These are phyloP conservation scores for Pachysandra terminalis DNA, from an alignment of 164 flowering plant species.

Conservation along the genomic window DNA sequence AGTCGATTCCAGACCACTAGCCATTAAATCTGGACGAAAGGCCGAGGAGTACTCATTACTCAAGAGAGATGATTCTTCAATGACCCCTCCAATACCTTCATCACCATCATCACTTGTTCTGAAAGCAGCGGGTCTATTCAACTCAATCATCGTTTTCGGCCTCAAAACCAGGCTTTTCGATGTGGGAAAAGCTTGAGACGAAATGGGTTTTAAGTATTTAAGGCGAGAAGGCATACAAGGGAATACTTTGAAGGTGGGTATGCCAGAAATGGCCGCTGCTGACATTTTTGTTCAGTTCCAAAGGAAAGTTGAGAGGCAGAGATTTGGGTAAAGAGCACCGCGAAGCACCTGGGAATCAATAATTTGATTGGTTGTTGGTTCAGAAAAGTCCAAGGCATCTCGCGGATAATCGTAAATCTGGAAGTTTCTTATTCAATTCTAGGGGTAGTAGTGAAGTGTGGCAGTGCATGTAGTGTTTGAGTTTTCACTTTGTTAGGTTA, in stretches of 20 bases:
- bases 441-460: no score
- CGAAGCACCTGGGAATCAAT: no score
- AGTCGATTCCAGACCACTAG: constrained; percentile 37
- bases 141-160: constrained; percentile 25
- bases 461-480: no score
- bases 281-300: constrained; percentile 13
- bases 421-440: no score
- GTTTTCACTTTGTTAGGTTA: no score
- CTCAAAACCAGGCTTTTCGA: constrained; percentile 7
- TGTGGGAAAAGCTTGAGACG: not conserved
- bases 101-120: constrained; percentile 15
- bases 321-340: no score
- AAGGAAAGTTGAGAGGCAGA: no score
- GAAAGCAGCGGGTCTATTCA: constrained; percentile 19
- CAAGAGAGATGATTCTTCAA: constrained; percentile 37
- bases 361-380: no score
- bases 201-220: constrained; percentile 17
- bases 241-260: constrained; percentile 7
- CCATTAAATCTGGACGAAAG: constrained; percentile 3
- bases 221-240: constrained; percentile 3
- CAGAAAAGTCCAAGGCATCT: no score
- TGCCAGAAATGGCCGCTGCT: constrained; percentile 1
- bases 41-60: constrained; percentile 28
- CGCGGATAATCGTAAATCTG: no score
- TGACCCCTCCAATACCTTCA: constrained; percentile 16